Conservation (phyloP, 805 yeast genomes). For the Wickerhamomyces mucosus region DNA sequence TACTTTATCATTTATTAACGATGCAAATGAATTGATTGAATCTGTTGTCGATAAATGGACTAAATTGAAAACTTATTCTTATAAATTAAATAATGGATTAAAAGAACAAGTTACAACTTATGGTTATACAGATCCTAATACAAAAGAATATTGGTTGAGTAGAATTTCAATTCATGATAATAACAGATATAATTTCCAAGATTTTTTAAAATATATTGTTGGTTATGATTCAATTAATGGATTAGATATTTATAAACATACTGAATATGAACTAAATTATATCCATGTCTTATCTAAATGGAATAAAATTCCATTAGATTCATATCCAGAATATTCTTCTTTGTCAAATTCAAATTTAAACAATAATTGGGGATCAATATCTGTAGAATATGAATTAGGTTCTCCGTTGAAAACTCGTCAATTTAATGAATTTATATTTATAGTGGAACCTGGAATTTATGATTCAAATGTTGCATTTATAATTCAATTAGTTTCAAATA, state of each 20-base stretch:
- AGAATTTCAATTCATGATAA: conserved; percentile 20
- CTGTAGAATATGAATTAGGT: conserved; percentile 28
- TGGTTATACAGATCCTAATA: conserved; percentile 13
- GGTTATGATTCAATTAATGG: conserved; percentile 18
- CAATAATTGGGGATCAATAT: conserved; percentile 21
- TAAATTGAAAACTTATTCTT: conserved; percentile 23
- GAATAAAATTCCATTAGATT: conserved; percentile 15
- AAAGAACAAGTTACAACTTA: conserved; percentile 24
- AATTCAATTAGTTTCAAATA: conserved; percentile 24
- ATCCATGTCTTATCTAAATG: conserved; percentile 24
- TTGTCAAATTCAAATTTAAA: conserved; percentile 1
- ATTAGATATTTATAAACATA: conserved; percentile 21
- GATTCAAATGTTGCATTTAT: conserved; percentile 20
- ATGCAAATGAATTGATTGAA: conserved; percentile 18
- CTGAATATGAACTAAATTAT: conserved; percentile 24
- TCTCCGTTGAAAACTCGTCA: conserved; percentile 27
- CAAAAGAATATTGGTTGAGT: conserved; percentile 25
- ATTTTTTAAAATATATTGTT: conserved; percentile 19
- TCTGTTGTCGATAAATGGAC: conserved; percentile 21
- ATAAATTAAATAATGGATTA: conserved; percentile 16
- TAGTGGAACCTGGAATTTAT: conserved; percentile 17
- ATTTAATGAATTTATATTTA: conserved; percentile 26
- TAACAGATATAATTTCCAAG: conserved; percentile 16
- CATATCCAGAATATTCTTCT: conserved; percentile 9
- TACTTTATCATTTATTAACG: conserved; percentile 9